phyloP scores from a whole-genome alignment of 2,329 filamentous ascomycete genomes.

The Dissoconium aciculare region DNA sequence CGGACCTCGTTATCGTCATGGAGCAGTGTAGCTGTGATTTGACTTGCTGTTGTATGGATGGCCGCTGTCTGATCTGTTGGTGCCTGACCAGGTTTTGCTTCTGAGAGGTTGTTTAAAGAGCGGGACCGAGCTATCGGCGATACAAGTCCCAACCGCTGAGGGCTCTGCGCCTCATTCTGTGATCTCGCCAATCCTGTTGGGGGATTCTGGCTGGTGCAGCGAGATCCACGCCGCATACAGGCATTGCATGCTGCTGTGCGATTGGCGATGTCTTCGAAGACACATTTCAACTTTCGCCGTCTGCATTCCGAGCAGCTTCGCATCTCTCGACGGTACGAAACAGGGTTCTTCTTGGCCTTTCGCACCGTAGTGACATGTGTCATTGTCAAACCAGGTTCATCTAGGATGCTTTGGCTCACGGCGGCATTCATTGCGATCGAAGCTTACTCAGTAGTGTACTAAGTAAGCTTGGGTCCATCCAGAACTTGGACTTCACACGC shows the following conservation, averaged over 20 bases:
- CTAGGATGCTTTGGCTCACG: no score
- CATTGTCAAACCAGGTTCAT: no score
- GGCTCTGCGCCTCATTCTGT: background rate
- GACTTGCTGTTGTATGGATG: background rate
- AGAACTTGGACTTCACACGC: no score
- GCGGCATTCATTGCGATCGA: no score
- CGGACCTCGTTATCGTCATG: no score
- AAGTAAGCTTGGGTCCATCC: no score
- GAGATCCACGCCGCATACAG: background rate
- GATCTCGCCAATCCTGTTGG: background rate
- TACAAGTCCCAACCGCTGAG: background rate
- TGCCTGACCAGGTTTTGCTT: no score
- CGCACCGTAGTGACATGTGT: no score
- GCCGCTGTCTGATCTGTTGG: background rate
- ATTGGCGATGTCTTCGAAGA: background rate
- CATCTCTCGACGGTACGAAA: slow-evolving; percentile 4
- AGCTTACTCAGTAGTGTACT: no score
- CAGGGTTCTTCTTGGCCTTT: no score
- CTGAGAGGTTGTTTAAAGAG: slow-evolving; percentile 1
- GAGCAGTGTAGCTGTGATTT: no score
- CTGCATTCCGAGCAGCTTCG: slow-evolving; percentile 5
- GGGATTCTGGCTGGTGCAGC: background rate
- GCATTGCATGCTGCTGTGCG: background rate
- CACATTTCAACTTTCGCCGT: slow-evolving; percentile 2
- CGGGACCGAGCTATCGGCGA: background rate